phyloP scores from a whole-genome alignment of 768 basidiomycete species.

The Leccinum rimulosum region DNA sequence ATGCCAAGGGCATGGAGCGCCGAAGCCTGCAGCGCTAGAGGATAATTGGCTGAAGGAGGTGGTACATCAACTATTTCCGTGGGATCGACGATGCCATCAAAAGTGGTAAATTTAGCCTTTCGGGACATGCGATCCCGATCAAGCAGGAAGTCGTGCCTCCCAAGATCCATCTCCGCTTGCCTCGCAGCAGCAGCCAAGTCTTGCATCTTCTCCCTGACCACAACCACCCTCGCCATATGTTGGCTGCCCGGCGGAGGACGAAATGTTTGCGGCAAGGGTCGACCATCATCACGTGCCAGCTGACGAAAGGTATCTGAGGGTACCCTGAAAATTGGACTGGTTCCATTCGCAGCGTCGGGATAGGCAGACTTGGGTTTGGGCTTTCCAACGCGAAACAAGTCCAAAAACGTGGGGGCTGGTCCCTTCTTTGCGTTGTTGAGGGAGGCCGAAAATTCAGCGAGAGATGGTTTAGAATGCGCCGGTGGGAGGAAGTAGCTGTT shows the following conservation, averaged over 20 bases:
- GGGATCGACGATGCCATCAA: constrained; percentile 72
- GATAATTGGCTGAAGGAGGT: constrained; percentile 62
- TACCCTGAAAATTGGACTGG: constrained; percentile 54
- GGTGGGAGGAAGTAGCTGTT: constrained; percentile 90
- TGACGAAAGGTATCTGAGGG: constrained; percentile 57
- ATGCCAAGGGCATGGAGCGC: constrained; percentile 71
- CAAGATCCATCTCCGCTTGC: constrained; percentile 73
- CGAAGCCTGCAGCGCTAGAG: constrained; percentile 74
- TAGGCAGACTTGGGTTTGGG: constrained; percentile 63
- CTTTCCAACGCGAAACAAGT: constrained; percentile 68
- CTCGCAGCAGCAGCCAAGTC: constrained; percentile 69
- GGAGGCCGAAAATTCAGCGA: constrained; percentile 55
- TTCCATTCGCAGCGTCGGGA: constrained; percentile 39
- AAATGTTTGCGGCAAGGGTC: constrained; percentile 36
- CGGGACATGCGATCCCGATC: constrained; percentile 45
- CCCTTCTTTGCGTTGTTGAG: constrained; percentile 41
- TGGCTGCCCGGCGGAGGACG: constrained; percentile 33
- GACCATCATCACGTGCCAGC: constrained; percentile 36
- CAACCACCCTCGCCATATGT: constrained; percentile 65
- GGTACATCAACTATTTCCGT: constrained; percentile 83
- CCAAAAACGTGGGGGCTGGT: constrained; percentile 52
- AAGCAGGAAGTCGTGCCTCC: constrained; percentile 46
- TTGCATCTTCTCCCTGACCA: constrained; percentile 78
- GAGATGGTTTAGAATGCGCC: constrained; percentile 78
- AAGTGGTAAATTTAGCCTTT: constrained; percentile 34